Percentiles rank a stretch among this genome's conserved stretches.
phyloP scores from a whole-genome alignment of 345 rosid species.

The Salix suchowensis region DNA sequence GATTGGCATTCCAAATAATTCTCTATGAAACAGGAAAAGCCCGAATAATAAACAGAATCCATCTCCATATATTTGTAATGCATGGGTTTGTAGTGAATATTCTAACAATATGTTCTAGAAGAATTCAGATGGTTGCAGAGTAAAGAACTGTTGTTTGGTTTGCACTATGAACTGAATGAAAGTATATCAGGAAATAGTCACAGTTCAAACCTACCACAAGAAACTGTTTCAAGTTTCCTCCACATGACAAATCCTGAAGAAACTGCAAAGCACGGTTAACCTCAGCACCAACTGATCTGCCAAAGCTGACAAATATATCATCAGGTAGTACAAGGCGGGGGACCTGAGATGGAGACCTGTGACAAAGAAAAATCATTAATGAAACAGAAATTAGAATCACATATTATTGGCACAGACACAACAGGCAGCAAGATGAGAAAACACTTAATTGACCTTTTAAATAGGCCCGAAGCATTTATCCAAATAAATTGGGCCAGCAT shows the following conservation, averaged over 20 bases:
- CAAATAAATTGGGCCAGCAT: slow-evolving; percentile 84
- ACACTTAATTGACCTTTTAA: slow-evolving; percentile 46
- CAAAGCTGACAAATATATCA: slow-evolving; percentile 65
- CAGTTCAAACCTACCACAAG: slow-evolving; percentile 45
- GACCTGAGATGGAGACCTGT: slow-evolving; percentile 56
- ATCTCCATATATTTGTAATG: not conserved
- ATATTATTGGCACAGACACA: not conserved
- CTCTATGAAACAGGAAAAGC: not conserved
- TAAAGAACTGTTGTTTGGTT: not conserved
- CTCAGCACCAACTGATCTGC: slow-evolving; percentile 55
- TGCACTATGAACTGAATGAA: not conserved
- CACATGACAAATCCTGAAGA: slow-evolving; percentile 78
- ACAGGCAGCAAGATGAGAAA: slow-evolving; percentile 1
- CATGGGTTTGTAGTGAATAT: not conserved
- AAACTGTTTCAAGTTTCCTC: slow-evolving; percentile 74
- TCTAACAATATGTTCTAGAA: not conserved
- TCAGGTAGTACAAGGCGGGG: slow-evolving; percentile 80
- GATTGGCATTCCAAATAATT: not conserved
- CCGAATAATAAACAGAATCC: not conserved
- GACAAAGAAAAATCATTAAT: slow-evolving; percentile 1
- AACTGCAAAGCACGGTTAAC: slow-evolving; percentile 56
- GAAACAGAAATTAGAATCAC: not conserved
- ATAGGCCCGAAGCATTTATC: slow-evolving; percentile 65
- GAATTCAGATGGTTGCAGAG: not conserved
- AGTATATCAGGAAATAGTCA: not conserved